Conservation (phyloP, 2,329 filamentous ascomycete genomes). For the Xylaria sp. region DNA sequence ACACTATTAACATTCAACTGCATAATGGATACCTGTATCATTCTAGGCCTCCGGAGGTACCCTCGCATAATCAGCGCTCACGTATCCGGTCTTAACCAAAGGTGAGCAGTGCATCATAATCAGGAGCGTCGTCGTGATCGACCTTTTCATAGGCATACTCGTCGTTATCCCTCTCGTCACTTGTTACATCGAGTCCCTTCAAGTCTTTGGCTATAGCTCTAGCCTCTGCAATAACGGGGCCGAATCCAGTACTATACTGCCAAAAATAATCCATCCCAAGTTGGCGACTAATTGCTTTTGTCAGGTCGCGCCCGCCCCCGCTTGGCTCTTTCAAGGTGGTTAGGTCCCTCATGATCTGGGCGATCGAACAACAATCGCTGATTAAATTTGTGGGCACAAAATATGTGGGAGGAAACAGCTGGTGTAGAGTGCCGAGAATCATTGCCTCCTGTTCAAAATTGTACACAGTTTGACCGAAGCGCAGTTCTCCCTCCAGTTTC, state of each 20-base stretch:
- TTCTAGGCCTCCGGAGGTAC: no score
- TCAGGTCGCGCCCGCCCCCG: background rate
- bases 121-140: background rate
- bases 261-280: background rate
- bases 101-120: background rate
- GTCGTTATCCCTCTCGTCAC: no score
- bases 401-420: background rate
- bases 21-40: no score
- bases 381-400: background rate
- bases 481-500: background rate
- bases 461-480: background rate
- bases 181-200: background rate
- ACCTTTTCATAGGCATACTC: no score
- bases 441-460: background rate
- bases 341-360: background rate
- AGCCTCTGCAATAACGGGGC: background rate
- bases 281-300: background rate
- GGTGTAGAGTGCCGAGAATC: background rate
- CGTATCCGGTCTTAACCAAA: background rate
- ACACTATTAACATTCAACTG: background rate
- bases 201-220: background rate
- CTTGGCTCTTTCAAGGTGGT: background rate
- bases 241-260: background rate
- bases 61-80: background rate
- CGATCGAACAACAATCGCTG: background rate